A percentile compares a stretch with the other conserved stretches of the same genome.
Evolutionary conservation across 768 basidiomycete genomes (phyloP).

Genomic region (Tricholoma terreum): DNA sequence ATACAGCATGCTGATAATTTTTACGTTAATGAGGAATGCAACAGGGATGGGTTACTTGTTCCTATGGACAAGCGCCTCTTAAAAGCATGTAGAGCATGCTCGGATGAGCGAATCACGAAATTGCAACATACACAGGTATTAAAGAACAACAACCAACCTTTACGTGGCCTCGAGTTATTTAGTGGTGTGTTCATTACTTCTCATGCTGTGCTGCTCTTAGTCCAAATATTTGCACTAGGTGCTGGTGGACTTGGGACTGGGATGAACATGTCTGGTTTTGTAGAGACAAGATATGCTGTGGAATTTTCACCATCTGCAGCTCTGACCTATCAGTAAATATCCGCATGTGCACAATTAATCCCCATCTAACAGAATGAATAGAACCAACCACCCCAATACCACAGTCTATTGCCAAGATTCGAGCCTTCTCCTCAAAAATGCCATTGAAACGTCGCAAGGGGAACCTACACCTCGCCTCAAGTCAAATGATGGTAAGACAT

Average conservation of each 20-base stretch:
- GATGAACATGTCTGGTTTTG: conserved; percentile 55
- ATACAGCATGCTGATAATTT: conserved; percentile 56
- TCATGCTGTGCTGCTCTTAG: not conserved
- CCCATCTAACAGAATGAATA: conserved; percentile 23
- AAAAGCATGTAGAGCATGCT: conserved; percentile 39
- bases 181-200: conserved; percentile 42
- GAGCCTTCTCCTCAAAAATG: conserved; percentile 56
- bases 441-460: conserved; percentile 45
- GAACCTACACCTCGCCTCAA: conserved; percentile 35
- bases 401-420: conserved; percentile 65
- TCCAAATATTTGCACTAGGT: conserved; percentile 37
- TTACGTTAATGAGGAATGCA: conserved; percentile 41
- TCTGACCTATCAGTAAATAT: conserved; percentile 54
- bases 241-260: conserved; percentile 76
- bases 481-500: conserved; percentile 37
- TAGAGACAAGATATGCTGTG: conserved; percentile 66
- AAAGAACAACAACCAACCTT: conserved; percentile 35
- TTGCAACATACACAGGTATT: conserved; percentile 29
- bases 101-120: conserved; percentile 25
- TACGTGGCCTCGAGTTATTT: conserved; percentile 67
- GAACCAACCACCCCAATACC: conserved; percentile 58
- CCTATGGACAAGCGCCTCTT: conserved; percentile 25
- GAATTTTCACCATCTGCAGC: conserved; percentile 66
- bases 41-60: conserved; percentile 14
- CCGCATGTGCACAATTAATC: not conserved